Evolutionary conservation across 169 alveolate species (phyloP), one percentile per base, ranked within the genome.

Genomic region (Plasmodium blacklocki): DNA sequence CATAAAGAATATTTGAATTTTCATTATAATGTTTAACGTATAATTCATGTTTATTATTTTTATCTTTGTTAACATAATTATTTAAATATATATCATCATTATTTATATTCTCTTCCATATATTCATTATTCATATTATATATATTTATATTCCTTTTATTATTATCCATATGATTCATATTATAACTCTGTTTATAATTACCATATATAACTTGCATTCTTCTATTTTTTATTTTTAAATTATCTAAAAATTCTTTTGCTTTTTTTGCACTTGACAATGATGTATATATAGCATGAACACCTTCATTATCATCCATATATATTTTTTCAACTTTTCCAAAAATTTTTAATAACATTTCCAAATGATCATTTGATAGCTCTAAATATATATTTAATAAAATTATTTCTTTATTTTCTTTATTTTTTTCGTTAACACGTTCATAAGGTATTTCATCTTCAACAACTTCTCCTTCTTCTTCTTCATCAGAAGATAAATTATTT

Each of bases 381-480:
- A 62, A 14, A 45, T 78, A 78, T 12, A 64, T 59, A 32, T 78
- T 78, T 32, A 78, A 58, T 32, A 78, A 58, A 66, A 78, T 52
- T 7, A 78, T 59, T 66, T 78, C 89, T 32, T 78, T 78, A 59
- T 43, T 49, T 64, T 64, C 18, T 14, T 78, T 71, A 52, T 52
- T 78, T 7, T 63, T 78, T 52, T 67, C 75, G 32, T 78, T 59
- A n/a, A 78, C 75, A 21, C 89, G 73, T 64, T 78, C 89, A 59
- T 78, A 78, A 0, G 89, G 89, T 12, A 78, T 78, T 78, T 78
- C 89, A 58, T 78, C 89, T 52, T 78, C 89, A 26, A 78, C 78
- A 7, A 78, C 89, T 66, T 78, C 89, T 29, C 89, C 89, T 66
- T 78, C 89, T 66, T 78, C 89, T 43, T 78, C 89, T 43, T 78